Percentiles rank a stretch among this genome's conserved stretches.
phyloP scores from a whole-genome alignment of 768 basidiomycete species.

The Arthromyces matolae region DNA sequence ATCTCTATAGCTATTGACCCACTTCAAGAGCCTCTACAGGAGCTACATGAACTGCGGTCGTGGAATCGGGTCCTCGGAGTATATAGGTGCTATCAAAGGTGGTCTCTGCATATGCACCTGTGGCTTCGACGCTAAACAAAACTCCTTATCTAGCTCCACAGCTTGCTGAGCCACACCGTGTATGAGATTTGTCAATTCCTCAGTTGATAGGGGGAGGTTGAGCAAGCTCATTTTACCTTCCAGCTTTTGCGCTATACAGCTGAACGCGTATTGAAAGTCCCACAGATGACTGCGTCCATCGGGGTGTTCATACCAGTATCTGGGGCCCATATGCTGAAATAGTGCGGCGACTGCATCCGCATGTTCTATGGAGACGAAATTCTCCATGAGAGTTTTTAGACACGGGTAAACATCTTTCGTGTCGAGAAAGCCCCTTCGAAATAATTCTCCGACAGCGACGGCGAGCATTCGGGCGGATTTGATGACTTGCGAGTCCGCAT shows the following conservation, averaged over 20 bases:
- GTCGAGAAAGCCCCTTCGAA: conserved; percentile 8
- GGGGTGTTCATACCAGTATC: conserved; percentile 15
- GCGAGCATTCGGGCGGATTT: conserved; percentile 10
- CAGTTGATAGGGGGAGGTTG: conserved; percentile 2
- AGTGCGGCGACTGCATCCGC: conserved; percentile 14
- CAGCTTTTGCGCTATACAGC: conserved; percentile 7
- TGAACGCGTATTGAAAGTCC: conserved; percentile 3
- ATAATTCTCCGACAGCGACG: conserved; percentile 12
- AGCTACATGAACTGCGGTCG: background rate
- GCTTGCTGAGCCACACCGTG: background rate
- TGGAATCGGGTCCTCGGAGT: conserved; percentile 1
- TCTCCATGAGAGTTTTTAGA: conserved; percentile 12
- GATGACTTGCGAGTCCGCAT: conserved; percentile 1
- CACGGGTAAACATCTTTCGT: conserved; percentile 13
- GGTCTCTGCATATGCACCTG: background rate
- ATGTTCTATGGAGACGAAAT: conserved; percentile 18
- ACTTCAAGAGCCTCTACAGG: background rate
- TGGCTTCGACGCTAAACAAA: background rate
- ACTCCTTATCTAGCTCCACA: conserved; percentile 7
- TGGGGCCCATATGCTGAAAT: conserved; percentile 11
- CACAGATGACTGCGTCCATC: conserved; percentile 11
- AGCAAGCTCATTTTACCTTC: conserved; percentile 15
- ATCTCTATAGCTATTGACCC: background rate
- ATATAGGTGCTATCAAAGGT: background rate
- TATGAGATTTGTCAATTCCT: conserved; percentile 4